Conservation (phyloP, 208 protist genomes). For the Naegleria lovaniensis region DNA sequence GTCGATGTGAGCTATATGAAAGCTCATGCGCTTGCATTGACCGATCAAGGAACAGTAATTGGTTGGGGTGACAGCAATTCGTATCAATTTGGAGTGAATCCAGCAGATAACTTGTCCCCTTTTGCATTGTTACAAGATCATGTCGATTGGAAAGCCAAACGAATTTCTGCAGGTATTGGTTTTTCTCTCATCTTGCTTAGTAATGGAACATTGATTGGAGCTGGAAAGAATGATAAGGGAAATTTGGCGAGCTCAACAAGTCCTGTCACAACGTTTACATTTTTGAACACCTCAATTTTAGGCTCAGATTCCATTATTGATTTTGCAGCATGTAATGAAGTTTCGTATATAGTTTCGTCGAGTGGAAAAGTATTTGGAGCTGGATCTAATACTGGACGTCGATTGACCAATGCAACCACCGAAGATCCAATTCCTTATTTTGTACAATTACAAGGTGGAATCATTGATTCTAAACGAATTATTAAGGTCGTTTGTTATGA, state of each 20-base stretch:
- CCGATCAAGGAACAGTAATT: not conserved
- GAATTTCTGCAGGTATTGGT: not conserved
- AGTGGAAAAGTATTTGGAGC: not conserved
- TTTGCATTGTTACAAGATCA: not conserved
- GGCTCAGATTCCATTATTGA: not conserved
- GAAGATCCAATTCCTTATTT: not conserved
- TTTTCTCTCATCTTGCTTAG: not conserved
- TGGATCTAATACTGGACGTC: not conserved
- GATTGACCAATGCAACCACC: not conserved
- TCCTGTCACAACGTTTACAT: no score
- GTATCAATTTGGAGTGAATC: not conserved
- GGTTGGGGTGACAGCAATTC: not conserved
- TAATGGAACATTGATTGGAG: not conserved
- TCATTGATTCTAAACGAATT: not conserved
- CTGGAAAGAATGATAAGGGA: no score
- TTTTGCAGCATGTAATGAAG: not conserved
- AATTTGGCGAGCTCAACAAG: no score
- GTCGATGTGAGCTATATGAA: not conserved
- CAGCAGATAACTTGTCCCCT: no score
- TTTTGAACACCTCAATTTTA: no score
- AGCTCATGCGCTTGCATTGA: not conserved
- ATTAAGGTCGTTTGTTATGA: not conserved
- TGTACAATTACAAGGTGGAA: not conserved
- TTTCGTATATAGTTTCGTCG: not conserved
- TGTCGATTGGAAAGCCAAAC: not conserved